Evolutionary conservation across 176 grass and related monocot species (phyloP).

Genomic region (Secale cereale): DNA sequence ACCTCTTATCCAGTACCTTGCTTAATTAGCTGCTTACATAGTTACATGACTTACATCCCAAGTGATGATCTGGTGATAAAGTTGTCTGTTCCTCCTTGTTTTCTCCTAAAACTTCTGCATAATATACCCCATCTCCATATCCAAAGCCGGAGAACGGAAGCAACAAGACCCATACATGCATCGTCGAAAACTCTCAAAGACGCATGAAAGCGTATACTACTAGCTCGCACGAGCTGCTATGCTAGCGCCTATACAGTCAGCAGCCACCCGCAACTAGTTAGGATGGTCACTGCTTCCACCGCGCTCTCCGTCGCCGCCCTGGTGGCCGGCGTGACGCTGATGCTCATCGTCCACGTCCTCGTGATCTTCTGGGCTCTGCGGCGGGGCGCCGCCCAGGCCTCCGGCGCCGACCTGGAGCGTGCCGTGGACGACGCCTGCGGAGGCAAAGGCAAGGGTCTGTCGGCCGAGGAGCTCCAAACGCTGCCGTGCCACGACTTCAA

Average conservation of each 20-base stretch:
- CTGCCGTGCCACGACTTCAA: slow-evolving; percentile 52
- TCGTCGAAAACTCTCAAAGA: neutral
- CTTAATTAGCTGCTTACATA: neutral
- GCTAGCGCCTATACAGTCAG: neutral
- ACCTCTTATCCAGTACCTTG: neutral
- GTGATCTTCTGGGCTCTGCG: slow-evolving; percentile 23
- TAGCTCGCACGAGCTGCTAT: neutral
- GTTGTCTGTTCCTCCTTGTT: slow-evolving; percentile 6
- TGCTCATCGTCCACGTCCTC: slow-evolving; percentile 31
- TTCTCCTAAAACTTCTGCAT: neutral
- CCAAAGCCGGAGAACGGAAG: slow-evolving; percentile 21
- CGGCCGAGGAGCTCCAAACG: slow-evolving; percentile 24
- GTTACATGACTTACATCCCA: neutral
- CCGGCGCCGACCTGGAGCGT: neutral
- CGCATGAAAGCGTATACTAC: neutral
- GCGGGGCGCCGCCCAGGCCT: neutral
- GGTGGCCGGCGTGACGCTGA: slow-evolving; percentile 8
- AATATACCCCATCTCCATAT: neutral
- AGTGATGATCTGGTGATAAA: neutral
- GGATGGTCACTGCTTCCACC: neutral
- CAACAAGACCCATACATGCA: slow-evolving; percentile 12
- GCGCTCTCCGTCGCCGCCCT: slow-evolving; percentile 28
- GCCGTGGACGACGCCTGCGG: neutral
- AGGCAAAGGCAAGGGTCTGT: slow-evolving; percentile 28
- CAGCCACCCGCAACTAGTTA: neutral